Base-by-base conservation (phyloP, 1,139 yeast genomes). In the Yamadazyma trypodendri region DNA sequence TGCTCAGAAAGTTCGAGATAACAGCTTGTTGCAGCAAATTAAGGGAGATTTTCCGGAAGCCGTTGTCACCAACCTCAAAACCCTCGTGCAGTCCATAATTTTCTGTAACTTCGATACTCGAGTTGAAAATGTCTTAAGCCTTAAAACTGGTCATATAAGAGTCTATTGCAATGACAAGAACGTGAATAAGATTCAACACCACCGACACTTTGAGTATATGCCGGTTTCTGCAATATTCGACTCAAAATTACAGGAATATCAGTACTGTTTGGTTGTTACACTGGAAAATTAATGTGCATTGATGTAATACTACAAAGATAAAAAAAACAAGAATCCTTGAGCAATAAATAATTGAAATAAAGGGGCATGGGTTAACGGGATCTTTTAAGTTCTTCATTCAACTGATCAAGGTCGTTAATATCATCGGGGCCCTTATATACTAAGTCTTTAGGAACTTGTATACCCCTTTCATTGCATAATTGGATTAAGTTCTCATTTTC, bases 391-490 rank as follows among this genome's bases (percentile, higher is more conserved):
- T 40, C 43, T 36, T 40, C 38, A 36, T 39, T 38, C 40, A 41
- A 30, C 31, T 35, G 45, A 28, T 45, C 51, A 36, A 39, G 44
- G 34, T 34, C 48, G 22, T 31, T 46, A 25, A 46, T 46, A 32
- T 47, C 50, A 20, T 61, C 62, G 2, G 76, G 77, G 0, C 76
- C 75, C 24, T 51, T 55, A 45, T 71, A 70, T 5, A 59, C 48
- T 44, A 65, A 54, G 18, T 68, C 67, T 2, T 55, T 57, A 1
- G 76, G 75, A 1, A 70, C 55, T 6, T 50, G 47, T n/a, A 71
- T 62, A 3, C 75, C 74, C 28, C 58, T 60, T 43, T 52, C 51
- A 20, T 54, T 53, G 41, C 73, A 68, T 39, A 65, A 41, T 31
- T 61, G 59, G 8, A 70, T 52, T 44, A 71, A 58, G 39, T 55